Percentiles rank a stretch among this genome's conserved stretches.
These are phyloP conservation scores for Danielozyma ontarioensis DNA, from an alignment of 805 yeast species.

Conservation along the genomic window DNA sequence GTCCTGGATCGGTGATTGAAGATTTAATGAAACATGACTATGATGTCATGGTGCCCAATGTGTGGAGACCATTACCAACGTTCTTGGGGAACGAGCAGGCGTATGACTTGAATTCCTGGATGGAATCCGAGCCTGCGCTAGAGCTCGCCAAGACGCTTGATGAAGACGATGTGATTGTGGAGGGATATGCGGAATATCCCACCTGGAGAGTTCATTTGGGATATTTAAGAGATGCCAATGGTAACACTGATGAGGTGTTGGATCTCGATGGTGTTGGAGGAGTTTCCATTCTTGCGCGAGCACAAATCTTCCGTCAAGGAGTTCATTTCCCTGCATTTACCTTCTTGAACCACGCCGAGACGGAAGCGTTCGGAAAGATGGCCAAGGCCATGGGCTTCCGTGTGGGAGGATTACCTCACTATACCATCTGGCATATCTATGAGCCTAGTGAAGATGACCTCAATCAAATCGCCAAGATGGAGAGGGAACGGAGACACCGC, in stretches of 20 bases:
- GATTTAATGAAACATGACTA: conserved; percentile 63
- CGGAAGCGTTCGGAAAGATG: conserved; percentile 84
- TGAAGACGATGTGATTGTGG: conserved; percentile 84
- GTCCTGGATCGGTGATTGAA: conserved; percentile 72
- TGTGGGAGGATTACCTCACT: conserved; percentile 88
- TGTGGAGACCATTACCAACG: conserved; percentile 95
- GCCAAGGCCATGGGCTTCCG: conserved; percentile 70
- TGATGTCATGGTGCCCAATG: conserved; percentile 81
- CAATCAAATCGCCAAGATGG: conserved; percentile 61
- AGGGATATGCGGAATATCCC: conserved; percentile 83
- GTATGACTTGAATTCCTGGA: conserved; percentile 95
- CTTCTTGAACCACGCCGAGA: conserved; percentile 80
- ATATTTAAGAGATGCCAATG: conserved; percentile 57
- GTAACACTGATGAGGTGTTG: conserved; percentile 58
- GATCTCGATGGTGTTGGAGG: conserved; percentile 86
- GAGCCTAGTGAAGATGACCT: conserved; percentile 87
- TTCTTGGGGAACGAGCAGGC: conserved; percentile 91
- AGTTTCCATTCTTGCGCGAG: conserved; percentile 73
- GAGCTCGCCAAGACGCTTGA: conserved; percentile 58
- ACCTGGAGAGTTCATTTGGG: conserved; percentile 84
- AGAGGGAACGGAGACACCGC: conserved; percentile 55
- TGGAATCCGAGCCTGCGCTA: conserved; percentile 75
- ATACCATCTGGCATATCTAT: conserved; percentile 85
- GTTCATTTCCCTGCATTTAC: conserved; percentile 84
- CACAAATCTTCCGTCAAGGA: conserved; percentile 70